Evolutionary conservation across 805 yeast genomes (phyloP), one percentile per base, ranked within the genome.

Genomic region (Candida glaebosa): DNA sequence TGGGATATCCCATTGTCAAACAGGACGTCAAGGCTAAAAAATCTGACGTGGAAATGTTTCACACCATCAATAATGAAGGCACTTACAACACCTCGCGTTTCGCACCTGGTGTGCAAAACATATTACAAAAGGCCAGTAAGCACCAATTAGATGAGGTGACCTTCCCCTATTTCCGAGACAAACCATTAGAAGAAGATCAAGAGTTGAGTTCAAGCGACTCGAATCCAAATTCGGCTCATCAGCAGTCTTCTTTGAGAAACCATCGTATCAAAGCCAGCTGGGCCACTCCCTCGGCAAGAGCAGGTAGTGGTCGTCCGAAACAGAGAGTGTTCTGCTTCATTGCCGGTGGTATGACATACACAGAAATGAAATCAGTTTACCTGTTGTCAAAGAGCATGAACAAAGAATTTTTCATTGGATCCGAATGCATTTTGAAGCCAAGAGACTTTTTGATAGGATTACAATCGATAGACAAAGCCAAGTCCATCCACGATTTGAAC

Each of bases 311-410:
- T 34, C 53, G 46, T 25, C 53, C 62, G 17, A 63, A 80, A 49
- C 96, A 87, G 56, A 69, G 93, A 38, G 69, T 90, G 5, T 77
- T 90, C 49, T 78, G 89, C 42, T 93, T 81, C 55, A 76, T 88
- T 19, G 84, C 95, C 2, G 99, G 99, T 17, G 99, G 98, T 6
- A 63, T 86, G 16, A 87, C 98, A 0, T 78, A 83, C 49, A 76
- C 90, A 2, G 99, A 93, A 60, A 66, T 84, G 20, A 76, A 91
- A 47, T 75, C 87, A 9, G 81, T 82, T 3, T 82, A 86, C 51
- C 91, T 87, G 47, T 70, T 88, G 36, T 76, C 87, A 6, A 61
- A 67, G 14, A 60, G 73, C 34, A 70, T 78, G 43, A 78, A 84
- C 53, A 82, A 79, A 56, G 96, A 88, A 46, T 75, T 93, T 14